Base-by-base conservation (phyloP, 2,329 filamentous ascomycete genomes). In the Paraphoma sp. region DNA sequence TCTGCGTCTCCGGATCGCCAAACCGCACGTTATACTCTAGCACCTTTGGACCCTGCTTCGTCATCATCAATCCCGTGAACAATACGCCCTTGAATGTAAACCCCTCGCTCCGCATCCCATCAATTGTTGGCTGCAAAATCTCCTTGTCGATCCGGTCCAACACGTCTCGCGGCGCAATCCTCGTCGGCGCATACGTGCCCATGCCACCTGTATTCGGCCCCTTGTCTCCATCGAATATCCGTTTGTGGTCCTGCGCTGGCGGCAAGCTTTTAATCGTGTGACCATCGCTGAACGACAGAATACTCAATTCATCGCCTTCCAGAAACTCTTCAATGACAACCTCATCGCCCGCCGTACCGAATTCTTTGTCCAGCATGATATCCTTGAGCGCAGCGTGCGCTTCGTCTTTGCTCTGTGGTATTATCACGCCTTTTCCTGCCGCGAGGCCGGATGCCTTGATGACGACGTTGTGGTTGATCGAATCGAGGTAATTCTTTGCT, bases 161-260 rank as follows among this genome's bases (percentile, higher is more conserved):
- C n/a, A 96, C 82, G 59, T 89, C 86, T 49, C 68, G 65, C 0
- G 78, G 80, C 14, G 81, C 81, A 28, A 78, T 79, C 38, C 72
- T 76, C 7, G 82, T 90, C 1, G 93, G 96, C 14, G 93, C 93
- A 77, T 98, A 98, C 74, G 93, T 97, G 49, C 95, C 95, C 95
- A 98, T 98, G 41, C 95, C 95, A 57, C 94, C 95, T 2, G 95
- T 98, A 80, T 98, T 98, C 38, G 93, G 91, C 1, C 95, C 95
- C 48, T 86, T 84, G 73, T 98, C 94, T 52, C 91, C 92, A 70
- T 99, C 95, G 51, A 90, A 91, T 63, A 96, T 93, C 60, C 93
- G 87, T 84, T 99, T 98, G 82, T 99, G 95, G 76, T 98, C 95
- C 77, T 99, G 95, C 1, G 94, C 94, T 1, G 95, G 89, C 5